Evolutionary conservation across 768 basidiomycete species (phyloP), one percentile per base, ranked within the genome.

Genomic region (Fomitopsis serialis): DNA sequence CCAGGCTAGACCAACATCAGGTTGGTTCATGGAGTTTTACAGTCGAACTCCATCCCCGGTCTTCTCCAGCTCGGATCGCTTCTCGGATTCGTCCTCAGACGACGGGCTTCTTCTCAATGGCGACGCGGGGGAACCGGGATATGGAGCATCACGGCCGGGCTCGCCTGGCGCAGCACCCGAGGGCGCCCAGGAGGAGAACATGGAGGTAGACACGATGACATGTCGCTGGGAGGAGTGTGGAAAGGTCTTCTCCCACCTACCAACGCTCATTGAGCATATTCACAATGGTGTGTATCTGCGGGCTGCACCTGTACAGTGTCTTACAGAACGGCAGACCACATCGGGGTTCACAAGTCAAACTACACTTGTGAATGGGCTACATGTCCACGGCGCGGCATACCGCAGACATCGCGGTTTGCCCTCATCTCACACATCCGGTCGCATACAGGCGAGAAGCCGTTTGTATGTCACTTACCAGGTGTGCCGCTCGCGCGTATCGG

Each of bases 401-500:
- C 87, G 1, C 94, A 97, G 66, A 90, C 89, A 0, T 92, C 89
- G 3, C 81, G 92, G 23, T 96, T 94, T 59, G 91, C 93, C 5
- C 80, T 98, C 45, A 84, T 94, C 53, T 90, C 91, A 3, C 94
- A 98, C 66, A 81, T 93, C 45, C 82, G 94, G 29, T 90, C 88
- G 11, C 94, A 98, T 66, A 96, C 94, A 0, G 94, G 94, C 49
- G 94, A 98, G 70, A 93, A 93, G 63, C 94, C 93, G 0, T 97
- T 93, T 64, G 84, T 79, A 22, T 98, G 94, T 65, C 70, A 82
- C 11, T 74, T 81, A 54, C 84, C 90, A 64, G 92, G 93, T 89
- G 54, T 60, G 84, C 8, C n/a, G 5, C 21, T 10, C 12, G 5
- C 22, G 19, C 12, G 40, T n/a, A 42, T 19, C 36, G 19, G 21